phyloP scores from a whole-genome alignment of 2,329 filamentous ascomycete genomes.

The Stachybotrys echinatus region DNA sequence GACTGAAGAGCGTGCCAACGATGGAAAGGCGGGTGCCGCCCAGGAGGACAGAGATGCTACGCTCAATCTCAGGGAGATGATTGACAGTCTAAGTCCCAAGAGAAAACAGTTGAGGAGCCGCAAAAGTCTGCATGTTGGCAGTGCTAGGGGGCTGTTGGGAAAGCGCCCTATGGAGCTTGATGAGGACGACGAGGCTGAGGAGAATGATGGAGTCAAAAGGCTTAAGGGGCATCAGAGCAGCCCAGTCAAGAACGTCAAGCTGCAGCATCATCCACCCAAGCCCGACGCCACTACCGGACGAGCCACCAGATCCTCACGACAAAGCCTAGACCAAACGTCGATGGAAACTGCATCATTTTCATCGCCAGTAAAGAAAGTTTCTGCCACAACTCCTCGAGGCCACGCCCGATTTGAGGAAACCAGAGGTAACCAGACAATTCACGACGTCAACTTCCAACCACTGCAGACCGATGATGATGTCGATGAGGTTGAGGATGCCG shows the following conservation, averaged over 20 bases:
- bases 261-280: constrained; percentile 64
- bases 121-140: constrained; percentile 73
- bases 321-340: constrained; percentile 37
- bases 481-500: constrained; percentile 32
- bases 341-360: constrained; percentile 40
- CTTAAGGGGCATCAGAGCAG: constrained; percentile 68
- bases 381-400: constrained; percentile 49
- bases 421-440: constrained; percentile 40
- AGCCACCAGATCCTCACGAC: constrained; percentile 42
- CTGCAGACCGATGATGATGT: constrained; percentile 25
- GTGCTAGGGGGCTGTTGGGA: constrained; percentile 66
- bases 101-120: constrained; percentile 61
- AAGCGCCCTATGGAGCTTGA: constrained; percentile 71
- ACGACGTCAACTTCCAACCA: constrained; percentile 39
- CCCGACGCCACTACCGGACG: constrained; percentile 61
- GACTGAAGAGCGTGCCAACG: constrained; percentile 42
- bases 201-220: constrained; percentile 59
- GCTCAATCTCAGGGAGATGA: constrained; percentile 69
- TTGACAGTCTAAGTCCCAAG: constrained; percentile 71
- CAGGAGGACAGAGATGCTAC: constrained; percentile 57
- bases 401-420: constrained; percentile 52
- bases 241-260: constrained; percentile 68
- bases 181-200: constrained; percentile 54
- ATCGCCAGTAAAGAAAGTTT: constrained; percentile 37
- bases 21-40: constrained; percentile 8